Evolutionary conservation across 768 basidiomycete species (phyloP), one percentile per base, ranked within the genome.

Genomic region (Rhodocollybia butyracea): DNA sequence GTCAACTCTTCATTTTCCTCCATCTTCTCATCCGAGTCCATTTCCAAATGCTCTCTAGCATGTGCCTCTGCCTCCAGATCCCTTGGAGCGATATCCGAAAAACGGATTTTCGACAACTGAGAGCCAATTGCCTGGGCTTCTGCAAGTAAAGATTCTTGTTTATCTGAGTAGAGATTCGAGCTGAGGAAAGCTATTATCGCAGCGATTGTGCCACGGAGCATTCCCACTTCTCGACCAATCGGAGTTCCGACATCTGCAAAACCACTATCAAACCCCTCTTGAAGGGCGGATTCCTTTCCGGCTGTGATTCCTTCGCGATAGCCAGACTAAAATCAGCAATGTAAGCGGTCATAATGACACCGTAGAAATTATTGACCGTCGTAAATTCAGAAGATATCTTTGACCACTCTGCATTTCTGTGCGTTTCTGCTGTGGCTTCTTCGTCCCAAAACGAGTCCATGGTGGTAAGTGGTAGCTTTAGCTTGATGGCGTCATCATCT

Each of bases 281-380:
- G 96, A 2, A 98, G 77, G 2, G 85, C 86, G 0, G 81, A 76
- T 66, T 95, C 89, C 68, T 98, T 98, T 3, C 96, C 96, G 3
- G 88, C 85, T 0, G 86, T 89, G 62, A 98, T 96, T 5, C 96
- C 96, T 71, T 98, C 95, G n/a, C 96, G 84, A 65, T 98, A 98
- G 2, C 96, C 96, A 17, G 84, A 84, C 96, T 97, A 61, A 38
- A 11, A 47, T 48, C 34, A 24, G 13, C 41, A 51, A 45, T 6
- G 8, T 45, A 51, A 8, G 15, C 19, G 22, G 13, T 32, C 10
- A 38, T 15, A 45, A 30, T 31, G 5, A 21, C 17, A 7, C 26
- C 30, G 22, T 39, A 57, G 51, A 31, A 12, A 52, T 21, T 5
- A 42, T 52, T 13, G 5, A 89, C 89, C 63, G 86, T 89, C 19